These are phyloP conservation scores for Aspergillus ostianus DNA, from an alignment of 495 filamentous ascomycete species.

Conservation along the genomic window DNA sequence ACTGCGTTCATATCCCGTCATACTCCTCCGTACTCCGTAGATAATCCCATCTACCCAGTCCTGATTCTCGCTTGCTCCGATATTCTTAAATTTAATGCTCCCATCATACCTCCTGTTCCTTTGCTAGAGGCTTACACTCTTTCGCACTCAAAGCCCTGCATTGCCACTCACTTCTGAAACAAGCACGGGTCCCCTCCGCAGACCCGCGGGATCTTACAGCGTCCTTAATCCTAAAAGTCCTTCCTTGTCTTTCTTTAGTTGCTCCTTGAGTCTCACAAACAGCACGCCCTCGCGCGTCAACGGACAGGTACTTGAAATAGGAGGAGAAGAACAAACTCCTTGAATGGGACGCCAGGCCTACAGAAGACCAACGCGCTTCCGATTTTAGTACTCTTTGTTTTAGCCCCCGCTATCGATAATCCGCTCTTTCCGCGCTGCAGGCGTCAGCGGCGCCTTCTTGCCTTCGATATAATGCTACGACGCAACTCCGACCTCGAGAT, in stretches of 20 bases:
- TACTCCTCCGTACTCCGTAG: background rate
- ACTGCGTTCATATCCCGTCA: background rate
- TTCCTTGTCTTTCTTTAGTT: background rate
- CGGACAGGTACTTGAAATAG: background rate
- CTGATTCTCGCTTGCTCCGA: no score
- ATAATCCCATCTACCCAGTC: no score
- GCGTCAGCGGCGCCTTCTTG: background rate
- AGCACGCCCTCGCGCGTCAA: background rate
- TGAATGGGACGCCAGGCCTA: background rate
- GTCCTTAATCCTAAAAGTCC: background rate
- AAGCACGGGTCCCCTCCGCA: conserved; percentile 36
- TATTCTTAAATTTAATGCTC: background rate
- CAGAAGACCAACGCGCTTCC: background rate
- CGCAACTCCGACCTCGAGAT: conserved; percentile 49
- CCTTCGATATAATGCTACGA: conserved; percentile 39
- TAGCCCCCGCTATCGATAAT: conserved; percentile 19
- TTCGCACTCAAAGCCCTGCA: background rate
- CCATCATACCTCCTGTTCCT: background rate
- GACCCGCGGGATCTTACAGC: background rate
- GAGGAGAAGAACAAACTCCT: background rate
- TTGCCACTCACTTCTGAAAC: conserved; percentile 30
- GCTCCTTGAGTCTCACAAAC: background rate
- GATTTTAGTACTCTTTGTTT: conserved; percentile 20
- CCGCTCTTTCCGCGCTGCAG: conserved; percentile 12
- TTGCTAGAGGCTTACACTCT: background rate